Evolutionary conservation across 2,329 filamentous ascomycete species (phyloP).

Genomic region (Aspergillus sp.): DNA sequence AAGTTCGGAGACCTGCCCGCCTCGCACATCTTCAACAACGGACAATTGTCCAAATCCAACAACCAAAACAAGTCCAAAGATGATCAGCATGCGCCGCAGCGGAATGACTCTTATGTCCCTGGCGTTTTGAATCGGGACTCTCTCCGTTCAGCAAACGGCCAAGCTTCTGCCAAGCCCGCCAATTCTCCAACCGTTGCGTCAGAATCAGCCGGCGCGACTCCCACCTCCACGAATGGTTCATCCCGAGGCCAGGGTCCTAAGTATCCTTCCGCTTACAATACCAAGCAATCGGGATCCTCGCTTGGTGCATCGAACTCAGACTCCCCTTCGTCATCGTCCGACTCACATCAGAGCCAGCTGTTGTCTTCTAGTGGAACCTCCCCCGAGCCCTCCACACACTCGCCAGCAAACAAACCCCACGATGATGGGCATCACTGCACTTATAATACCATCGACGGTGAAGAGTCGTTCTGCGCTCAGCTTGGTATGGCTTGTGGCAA

Average conservation of each 20-base stretch:
- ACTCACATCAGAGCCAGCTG: slow-evolving; percentile 44
- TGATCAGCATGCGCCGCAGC: slow-evolving; percentile 22
- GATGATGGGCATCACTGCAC: slow-evolving; percentile 34
- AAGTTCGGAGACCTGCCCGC: slow-evolving; percentile 77
- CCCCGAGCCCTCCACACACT: slow-evolving; percentile 46
- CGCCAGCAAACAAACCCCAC: slow-evolving; percentile 40
- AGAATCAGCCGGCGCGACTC: neutral
- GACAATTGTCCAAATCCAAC: slow-evolving; percentile 34
- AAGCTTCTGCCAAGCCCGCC: neutral
- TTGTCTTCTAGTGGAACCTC: slow-evolving; percentile 52
- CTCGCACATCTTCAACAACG: slow-evolving; percentile 52
- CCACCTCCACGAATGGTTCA: slow-evolving; percentile 12
- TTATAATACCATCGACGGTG: slow-evolving; percentile 38
- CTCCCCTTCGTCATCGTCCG: slow-evolving; percentile 50
- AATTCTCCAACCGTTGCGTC: neutral
- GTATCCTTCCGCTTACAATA: slow-evolving; percentile 18
- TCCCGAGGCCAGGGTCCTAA: slow-evolving; percentile 7
- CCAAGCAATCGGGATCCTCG: slow-evolving; percentile 18
- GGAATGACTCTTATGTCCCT: slow-evolving; percentile 23
- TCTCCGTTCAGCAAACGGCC: slow-evolving; percentile 12
- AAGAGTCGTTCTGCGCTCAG: slow-evolving; percentile 46
- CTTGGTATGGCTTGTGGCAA: slow-evolving; percentile 48
- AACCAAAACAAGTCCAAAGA: slow-evolving; percentile 33
- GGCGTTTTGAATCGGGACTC: slow-evolving; percentile 32
- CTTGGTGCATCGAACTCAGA: slow-evolving; percentile 43